Conservation (phyloP, 192 early-diverging fungal genomes). For the Podila verticillata region DNA sequence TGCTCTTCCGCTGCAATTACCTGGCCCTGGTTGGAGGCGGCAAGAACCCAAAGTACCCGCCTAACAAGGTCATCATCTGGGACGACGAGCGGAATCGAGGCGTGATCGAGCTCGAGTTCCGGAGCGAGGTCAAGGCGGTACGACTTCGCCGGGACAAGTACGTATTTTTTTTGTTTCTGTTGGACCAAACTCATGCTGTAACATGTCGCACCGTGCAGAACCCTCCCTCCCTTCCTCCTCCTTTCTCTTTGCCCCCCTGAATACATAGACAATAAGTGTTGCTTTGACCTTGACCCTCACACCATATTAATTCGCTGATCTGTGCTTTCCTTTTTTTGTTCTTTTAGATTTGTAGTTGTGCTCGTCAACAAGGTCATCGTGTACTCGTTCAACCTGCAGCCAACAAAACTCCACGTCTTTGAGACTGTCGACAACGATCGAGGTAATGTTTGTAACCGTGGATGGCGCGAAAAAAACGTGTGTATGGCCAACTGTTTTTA, state of each 20-base stretch:
- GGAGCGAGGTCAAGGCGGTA: slow-evolving; percentile 82
- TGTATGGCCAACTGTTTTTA: too few relatives aligned
- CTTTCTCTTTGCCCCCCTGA: slow-evolving; percentile 4
- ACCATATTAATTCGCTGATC: too few relatives aligned
- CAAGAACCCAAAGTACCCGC: slow-evolving; percentile 84
- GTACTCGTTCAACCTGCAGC: slow-evolving; percentile 77
- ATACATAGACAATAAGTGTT: background rate
- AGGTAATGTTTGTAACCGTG: slow-evolving; percentile 36
- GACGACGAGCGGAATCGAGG: slow-evolving; percentile 80
- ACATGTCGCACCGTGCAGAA: too few relatives aligned
- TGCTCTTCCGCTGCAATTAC: slow-evolving; percentile 89
- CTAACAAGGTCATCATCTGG: slow-evolving; percentile 89
- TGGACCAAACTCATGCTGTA: too few relatives aligned
- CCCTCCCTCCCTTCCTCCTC: background rate
- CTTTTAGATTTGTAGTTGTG: slow-evolving; percentile 75
- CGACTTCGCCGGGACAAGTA: slow-evolving; percentile 81
- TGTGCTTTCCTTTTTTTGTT: background rate
- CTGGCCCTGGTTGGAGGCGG: slow-evolving; percentile 88
- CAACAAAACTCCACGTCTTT: slow-evolving; percentile 80
- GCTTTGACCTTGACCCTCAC: too few relatives aligned
- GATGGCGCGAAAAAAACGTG: background rate
- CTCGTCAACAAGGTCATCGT: slow-evolving; percentile 83
- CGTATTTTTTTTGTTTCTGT: background rate
- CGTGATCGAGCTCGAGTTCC: slow-evolving; percentile 81
- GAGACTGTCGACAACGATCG: slow-evolving; percentile 84